phyloP scores from a whole-genome alignment of 2,329 filamentous ascomycete species.

The Colletotrichum sansevieriae region DNA sequence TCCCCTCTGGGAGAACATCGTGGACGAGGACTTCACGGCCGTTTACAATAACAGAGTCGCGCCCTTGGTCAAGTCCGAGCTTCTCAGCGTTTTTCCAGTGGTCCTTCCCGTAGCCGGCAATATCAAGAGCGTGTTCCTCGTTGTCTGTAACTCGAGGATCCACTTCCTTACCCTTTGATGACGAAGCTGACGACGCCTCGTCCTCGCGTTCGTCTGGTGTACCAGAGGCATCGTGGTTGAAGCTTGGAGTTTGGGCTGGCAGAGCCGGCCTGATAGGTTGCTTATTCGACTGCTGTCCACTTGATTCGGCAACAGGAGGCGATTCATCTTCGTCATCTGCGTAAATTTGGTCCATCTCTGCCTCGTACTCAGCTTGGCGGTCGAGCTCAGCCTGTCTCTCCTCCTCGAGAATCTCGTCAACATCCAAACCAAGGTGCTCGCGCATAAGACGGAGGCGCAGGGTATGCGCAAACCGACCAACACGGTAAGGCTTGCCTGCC shows the following conservation, averaged over 20 bases:
- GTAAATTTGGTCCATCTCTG: constrained; percentile 74
- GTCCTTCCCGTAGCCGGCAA: constrained; percentile 83
- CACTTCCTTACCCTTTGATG: constrained; percentile 50
- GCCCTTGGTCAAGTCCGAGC: constrained; percentile 71
- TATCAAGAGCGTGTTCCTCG: constrained; percentile 76
- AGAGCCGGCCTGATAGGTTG: constrained; percentile 16
- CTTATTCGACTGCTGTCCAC: constrained; percentile 15
- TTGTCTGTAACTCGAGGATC: constrained; percentile 67
- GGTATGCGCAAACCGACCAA: constrained; percentile 92
- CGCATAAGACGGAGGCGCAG: constrained; percentile 94
- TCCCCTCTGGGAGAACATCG: constrained; percentile 73
- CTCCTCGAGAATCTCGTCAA: constrained; percentile 89
- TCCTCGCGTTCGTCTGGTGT: constrained; percentile 62
- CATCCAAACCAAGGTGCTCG: constrained; percentile 95
- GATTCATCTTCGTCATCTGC: constrained; percentile 57
- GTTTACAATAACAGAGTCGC: constrained; percentile 78
- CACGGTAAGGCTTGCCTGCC: constrained; percentile 89
- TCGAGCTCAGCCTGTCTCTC: constrained; percentile 78
- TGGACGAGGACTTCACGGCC: constrained; percentile 80
- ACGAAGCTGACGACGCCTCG: constrained; percentile 33
- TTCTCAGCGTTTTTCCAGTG: constrained; percentile 77
- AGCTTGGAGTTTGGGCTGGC: constrained; percentile 60
- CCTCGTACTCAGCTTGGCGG: constrained; percentile 65
- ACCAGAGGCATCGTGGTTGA: constrained; percentile 79
- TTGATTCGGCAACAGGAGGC: constrained; percentile 33